Percentiles rank a stretch among this genome's conserved stretches.
These are phyloP conservation scores for Balakata baccata DNA, from an alignment of 345 rosid genomes.

Conservation along the genomic window DNA sequence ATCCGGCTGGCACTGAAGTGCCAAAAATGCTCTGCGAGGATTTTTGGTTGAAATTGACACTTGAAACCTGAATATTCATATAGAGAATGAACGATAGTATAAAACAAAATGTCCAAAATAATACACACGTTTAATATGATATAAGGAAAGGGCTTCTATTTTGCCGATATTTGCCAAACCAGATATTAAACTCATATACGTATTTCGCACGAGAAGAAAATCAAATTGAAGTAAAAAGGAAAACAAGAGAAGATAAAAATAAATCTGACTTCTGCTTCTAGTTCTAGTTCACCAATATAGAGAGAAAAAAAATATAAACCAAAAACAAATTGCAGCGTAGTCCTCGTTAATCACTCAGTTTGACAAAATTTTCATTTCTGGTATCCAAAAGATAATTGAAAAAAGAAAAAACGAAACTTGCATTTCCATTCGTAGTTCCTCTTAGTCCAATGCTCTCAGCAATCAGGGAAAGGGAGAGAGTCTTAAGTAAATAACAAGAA, in stretches of 20 bases:
- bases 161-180: not conserved
- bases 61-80: conserved; percentile 35
- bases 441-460: not conserved
- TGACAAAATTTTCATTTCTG: too few relatives aligned
- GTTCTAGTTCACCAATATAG: not conserved
- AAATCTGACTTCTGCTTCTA: not conserved
- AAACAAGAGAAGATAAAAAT: not conserved
- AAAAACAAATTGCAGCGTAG: not conserved
- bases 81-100: not conserved
- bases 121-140: not conserved
- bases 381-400: too few relatives aligned
- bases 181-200: not conserved
- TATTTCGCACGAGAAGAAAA: not conserved
- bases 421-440: not conserved
- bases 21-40: conserved; percentile 42
- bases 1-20: conserved; percentile 38
- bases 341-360: not conserved
- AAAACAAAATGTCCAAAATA: not conserved
- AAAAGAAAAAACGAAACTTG: not conserved
- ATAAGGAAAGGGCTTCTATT: not conserved
- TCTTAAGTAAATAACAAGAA: not conserved
- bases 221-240: not conserved
- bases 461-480: not conserved
- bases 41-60: conserved; percentile 38
- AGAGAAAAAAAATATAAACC: too few relatives aligned